Evolutionary conservation across 495 filamentous ascomycete species (phyloP), one percentile per base, ranked within the genome.

Genomic region (Aspergillus indologenus): DNA sequence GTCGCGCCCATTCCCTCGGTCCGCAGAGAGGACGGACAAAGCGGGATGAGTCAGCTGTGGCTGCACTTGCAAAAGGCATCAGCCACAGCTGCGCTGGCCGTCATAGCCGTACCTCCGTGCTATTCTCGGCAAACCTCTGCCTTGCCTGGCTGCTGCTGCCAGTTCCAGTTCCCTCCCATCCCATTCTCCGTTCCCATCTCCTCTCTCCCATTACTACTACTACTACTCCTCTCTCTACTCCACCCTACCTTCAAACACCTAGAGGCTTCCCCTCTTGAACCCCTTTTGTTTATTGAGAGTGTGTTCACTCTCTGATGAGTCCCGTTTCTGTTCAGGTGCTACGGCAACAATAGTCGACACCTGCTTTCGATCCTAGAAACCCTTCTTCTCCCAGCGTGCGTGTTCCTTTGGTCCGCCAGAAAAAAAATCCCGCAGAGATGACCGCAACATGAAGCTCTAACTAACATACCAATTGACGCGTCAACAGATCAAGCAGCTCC

Each of bases 271-370:
- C 23, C 26, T 56, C 58, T 48, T 49, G 46, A 44, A 53, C 53
- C 50, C 54, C 44, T 61, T 57, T 59, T 59, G 19, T n/a, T 62
- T 50, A 40, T 59, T 52, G 59, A 69, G 68, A 71, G 72, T 68
- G 63, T 65, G 68, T 68, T 57, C 65, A 68, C 74, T 76, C 71
- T 78, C 73, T 77, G 69, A 78, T 78, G 75, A 74, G 71, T 77
- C 66, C 66, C 63, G 71, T 66, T 65, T 69, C 52, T 63, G 61
- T 67, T 64, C 73, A 77, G 75, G 75, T 77, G 75, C 64, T 75
- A 75, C 73, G 73, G 73, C 75, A 76, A 70, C 68, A 62, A 62
- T 74, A 73, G 75, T 78, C 75, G 70, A 74, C 71, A 76, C 73
- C 75, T 78, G 72, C 61, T 54, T 70, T 66, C 61, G 64, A 55